Conservation (phyloP, 768 basidiomycete species). For the Coprinopsis marcescibilis region DNA sequence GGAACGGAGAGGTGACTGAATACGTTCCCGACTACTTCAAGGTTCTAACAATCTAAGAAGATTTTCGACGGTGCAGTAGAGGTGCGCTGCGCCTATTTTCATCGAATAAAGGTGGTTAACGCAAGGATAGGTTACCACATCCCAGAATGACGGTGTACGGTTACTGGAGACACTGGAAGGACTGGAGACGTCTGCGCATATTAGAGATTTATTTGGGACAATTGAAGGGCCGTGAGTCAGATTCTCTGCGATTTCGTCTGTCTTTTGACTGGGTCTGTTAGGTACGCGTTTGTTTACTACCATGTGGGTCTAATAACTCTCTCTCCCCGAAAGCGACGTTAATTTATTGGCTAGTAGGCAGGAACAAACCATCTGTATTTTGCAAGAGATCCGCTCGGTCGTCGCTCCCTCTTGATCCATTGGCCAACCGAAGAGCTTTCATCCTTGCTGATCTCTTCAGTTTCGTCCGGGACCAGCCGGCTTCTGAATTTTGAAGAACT, state of each 20-base stretch:
- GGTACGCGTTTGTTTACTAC: slow-evolving; percentile 79
- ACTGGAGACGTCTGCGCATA: slow-evolving; percentile 29
- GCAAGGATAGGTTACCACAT: slow-evolving; percentile 38
- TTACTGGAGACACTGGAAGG: slow-evolving; percentile 32
- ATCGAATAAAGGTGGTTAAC: background rate
- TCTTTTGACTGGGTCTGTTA: slow-evolving; percentile 21
- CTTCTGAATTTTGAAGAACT: slow-evolving; percentile 57
- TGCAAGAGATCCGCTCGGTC: slow-evolving; percentile 78
- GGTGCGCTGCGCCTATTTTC: slow-evolving; percentile 12
- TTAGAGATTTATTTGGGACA: slow-evolving; percentile 46
- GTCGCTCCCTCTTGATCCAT: slow-evolving; percentile 78
- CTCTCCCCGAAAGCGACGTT: background rate
- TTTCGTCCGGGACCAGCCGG: slow-evolving; percentile 44
- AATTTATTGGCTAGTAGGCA: slow-evolving; percentile 30
- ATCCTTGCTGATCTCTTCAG: slow-evolving; percentile 60
- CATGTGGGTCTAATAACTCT: slow-evolving; percentile 41
- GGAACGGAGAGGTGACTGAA: slow-evolving; percentile 72
- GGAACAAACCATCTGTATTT: slow-evolving; percentile 52
- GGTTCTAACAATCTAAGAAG: slow-evolving; percentile 17
- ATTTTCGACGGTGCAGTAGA: slow-evolving; percentile 82
- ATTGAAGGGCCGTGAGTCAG: slow-evolving; percentile 79
- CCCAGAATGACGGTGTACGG: slow-evolving; percentile 72
- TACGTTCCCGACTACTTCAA: background rate
- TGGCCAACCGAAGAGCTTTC: slow-evolving; percentile 43
- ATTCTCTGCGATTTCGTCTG: slow-evolving; percentile 4